A percentile compares a stretch with the other conserved stretches of the same genome.
Evolutionary conservation across 2,329 filamentous ascomycete species (phyloP).

Genomic region (Calonectria henricotiae): DNA sequence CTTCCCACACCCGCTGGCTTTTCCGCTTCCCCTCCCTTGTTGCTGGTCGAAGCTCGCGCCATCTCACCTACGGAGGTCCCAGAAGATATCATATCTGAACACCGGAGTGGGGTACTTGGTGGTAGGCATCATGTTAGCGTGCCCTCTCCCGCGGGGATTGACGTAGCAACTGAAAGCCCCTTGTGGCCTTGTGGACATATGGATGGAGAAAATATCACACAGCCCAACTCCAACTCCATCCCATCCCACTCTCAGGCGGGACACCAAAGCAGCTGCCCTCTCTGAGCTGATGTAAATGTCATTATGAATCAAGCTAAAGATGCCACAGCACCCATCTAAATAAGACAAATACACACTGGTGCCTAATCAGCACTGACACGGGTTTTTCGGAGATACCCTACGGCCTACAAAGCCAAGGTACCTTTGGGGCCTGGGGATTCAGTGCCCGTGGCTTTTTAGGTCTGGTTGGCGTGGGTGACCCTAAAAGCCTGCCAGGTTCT

Average conservation of each 20-base stretch:
- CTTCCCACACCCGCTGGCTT: not conserved
- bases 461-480: constrained; percentile 24
- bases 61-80: constrained; percentile 26
- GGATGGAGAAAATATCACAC: constrained; percentile 37
- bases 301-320: not conserved
- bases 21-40: not conserved
- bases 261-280: not conserved
- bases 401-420: constrained; percentile 1
- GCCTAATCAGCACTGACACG: not conserved
- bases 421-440: constrained; percentile 22
- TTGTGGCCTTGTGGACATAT: constrained; percentile 33
- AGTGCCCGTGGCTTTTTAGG: constrained; percentile 32
- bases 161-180: constrained; percentile 40
- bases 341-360: not conserved
- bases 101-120: constrained; percentile 39
- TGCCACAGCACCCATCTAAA: not conserved
- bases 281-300: not conserved
- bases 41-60: constrained; percentile 2
- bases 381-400: constrained; percentile 27
- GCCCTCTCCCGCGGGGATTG: constrained; percentile 47
- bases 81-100: constrained; percentile 24
- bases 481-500: constrained; percentile 13
- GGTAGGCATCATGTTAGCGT: constrained; percentile 43
- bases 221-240: constrained; percentile 14
- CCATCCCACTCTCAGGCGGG: constrained; percentile 21